Evolutionary conservation across 768 basidiomycete genomes (phyloP).

Genomic region (Lentinus tigrinus): DNA sequence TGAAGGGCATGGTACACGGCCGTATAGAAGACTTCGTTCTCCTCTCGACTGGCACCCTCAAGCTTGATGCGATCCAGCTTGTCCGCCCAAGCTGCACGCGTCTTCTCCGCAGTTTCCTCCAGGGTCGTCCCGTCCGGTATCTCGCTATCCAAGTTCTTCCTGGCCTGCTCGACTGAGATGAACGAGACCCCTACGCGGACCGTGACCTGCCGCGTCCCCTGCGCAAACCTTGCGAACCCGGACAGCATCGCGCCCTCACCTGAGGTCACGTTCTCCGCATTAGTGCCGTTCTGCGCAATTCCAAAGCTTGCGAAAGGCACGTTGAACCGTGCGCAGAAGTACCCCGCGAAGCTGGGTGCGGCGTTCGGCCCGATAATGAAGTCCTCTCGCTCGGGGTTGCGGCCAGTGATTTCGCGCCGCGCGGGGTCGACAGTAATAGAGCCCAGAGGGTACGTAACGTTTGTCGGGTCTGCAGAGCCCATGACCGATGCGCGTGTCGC

Average conservation of each 20-base stretch:
- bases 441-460: conserved; percentile 56
- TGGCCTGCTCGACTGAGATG: conserved; percentile 64
- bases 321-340: conserved; percentile 63
- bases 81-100: conserved; percentile 38
- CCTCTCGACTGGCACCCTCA: conserved; percentile 32
- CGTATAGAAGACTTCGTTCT: conserved; percentile 48
- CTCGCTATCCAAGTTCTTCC: conserved; percentile 38
- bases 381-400: conserved; percentile 69
- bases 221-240: conserved; percentile 49
- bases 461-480: conserved; percentile 46
- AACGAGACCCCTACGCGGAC: conserved; percentile 72
- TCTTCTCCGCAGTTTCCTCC: conserved; percentile 36
- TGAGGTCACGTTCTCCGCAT: conserved; percentile 26
- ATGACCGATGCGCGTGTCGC: conserved; percentile 62
- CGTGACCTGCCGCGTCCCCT: conserved; percentile 37
- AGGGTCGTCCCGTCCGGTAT: conserved; percentile 38
- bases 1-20: conserved; percentile 63
- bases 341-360: conserved; percentile 35
- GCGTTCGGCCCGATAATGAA: conserved; percentile 58
- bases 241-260: conserved; percentile 46
- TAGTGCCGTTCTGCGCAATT: conserved; percentile 44
- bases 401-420: conserved; percentile 55
- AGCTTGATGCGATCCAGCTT: conserved; percentile 39
- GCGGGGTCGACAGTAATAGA: conserved; percentile 43
- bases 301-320: conserved; percentile 46